Evolutionary conservation across 2,329 filamentous ascomycete species (phyloP).

Genomic region (Blastomyces emzantsi): DNA sequence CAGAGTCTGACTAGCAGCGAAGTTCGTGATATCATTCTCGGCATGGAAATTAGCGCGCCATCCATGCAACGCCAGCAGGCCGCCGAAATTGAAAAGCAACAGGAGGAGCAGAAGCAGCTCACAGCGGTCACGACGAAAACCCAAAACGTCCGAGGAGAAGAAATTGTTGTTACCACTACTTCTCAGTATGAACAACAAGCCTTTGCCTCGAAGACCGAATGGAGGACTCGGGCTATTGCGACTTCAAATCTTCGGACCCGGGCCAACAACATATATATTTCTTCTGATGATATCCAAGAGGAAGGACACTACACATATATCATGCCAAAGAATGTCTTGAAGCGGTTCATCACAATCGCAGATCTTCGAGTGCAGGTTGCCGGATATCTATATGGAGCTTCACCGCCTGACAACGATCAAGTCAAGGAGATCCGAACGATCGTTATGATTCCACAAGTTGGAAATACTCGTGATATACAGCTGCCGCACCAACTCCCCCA

Average conservation of each 20-base stretch:
- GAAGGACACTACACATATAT: constrained; percentile 88
- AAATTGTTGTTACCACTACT: constrained; percentile 96
- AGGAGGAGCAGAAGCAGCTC: constrained; percentile 91
- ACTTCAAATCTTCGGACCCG: constrained; percentile 90
- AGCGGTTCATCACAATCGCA: constrained; percentile 95
- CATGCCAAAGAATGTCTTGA: constrained; percentile 98
- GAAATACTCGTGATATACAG: constrained; percentile 84
- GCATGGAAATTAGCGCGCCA: constrained; percentile 98
- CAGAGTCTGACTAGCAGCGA: constrained; percentile 94
- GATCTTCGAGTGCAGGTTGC: constrained; percentile 95
- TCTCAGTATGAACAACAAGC: constrained; percentile 97
- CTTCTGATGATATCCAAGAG: constrained; percentile 83
- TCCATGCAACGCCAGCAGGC: constrained; percentile 98
- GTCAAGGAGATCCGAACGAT: constrained; percentile 97
- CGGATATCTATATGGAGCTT: constrained; percentile 87
- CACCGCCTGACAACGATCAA: constrained; percentile 86
- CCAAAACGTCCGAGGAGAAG: constrained; percentile 91
- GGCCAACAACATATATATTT: constrained; percentile 98
- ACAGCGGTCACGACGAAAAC: constrained; percentile 98
- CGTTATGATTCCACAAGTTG: constrained; percentile 95
- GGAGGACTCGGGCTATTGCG: constrained; percentile 92
- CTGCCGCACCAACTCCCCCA: constrained; percentile 82
- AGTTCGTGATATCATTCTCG: constrained; percentile 94
- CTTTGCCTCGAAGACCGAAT: constrained; percentile 97
- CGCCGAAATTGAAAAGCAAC: constrained; percentile 97